phyloP scores from a whole-genome alignment of 495 filamentous ascomycete species.

The Lineolata rhizophorae region DNA sequence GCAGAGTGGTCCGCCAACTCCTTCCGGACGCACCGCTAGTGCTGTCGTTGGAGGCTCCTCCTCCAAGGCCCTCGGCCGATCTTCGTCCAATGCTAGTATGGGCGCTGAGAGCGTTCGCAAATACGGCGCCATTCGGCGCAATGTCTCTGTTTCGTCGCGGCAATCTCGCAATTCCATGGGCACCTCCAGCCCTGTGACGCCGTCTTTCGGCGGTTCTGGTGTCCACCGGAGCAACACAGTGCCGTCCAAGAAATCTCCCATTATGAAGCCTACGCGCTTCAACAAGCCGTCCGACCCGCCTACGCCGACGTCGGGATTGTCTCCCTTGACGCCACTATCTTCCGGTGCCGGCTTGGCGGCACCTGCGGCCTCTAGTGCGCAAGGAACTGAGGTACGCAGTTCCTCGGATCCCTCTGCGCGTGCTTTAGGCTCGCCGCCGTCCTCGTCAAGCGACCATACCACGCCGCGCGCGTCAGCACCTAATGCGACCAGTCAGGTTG shows the following conservation, averaged over 20 bases:
- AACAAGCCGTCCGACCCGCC: conserved; percentile 16
- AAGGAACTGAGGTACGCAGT: too few relatives aligned
- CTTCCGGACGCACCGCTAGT: conserved; percentile 30
- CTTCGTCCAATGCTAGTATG: conserved; percentile 69
- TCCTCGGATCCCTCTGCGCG: background rate
- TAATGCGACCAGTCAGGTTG: too few relatives aligned
- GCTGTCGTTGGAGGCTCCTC: conserved; percentile 32
- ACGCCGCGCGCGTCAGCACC: too few relatives aligned
- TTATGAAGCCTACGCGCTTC: too few relatives aligned
- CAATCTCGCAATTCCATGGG: conserved; percentile 51
- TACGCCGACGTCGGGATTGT: conserved; percentile 9
- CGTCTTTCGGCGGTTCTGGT: conserved; percentile 27
- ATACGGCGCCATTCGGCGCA: conserved; percentile 54
- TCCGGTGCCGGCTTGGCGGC: background rate
- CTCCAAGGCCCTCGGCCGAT: conserved; percentile 41
- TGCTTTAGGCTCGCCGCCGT: background rate
- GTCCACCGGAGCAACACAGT: conserved; percentile 84
- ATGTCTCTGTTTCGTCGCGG: conserved; percentile 50
- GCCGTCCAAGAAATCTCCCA: conserved; percentile 75
- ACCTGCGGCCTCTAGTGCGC: too few relatives aligned
- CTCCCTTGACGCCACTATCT: background rate
- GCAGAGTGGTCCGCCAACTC: conserved; percentile 35
- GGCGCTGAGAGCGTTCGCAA: conserved; percentile 70
- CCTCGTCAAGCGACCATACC: too few relatives aligned
- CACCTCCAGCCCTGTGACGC: conserved; percentile 48